Base-by-base conservation (phyloP, 2,329 filamentous ascomycete genomes). In the Colletotrichum tamarilloi region DNA sequence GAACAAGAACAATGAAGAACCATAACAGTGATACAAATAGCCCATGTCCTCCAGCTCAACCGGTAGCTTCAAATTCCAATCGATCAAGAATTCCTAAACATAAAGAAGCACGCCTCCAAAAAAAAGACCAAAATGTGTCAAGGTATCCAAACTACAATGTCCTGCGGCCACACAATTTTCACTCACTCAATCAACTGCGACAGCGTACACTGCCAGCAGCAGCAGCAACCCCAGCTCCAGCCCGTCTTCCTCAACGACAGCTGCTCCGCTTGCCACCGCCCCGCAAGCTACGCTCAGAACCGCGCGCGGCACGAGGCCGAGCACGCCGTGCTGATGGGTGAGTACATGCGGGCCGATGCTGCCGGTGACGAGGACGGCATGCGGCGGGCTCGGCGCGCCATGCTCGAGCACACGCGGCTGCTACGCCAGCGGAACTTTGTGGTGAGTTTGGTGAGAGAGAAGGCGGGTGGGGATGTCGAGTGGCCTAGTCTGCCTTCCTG, bases 221-320 rank as follows among this genome's bases (percentile, higher is more conserved):
- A 49, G 63, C 24, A 49, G 56, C 0, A 12, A 26, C 26, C 26
- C 3, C 32, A 62, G 53, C 8, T 42, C 55, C 22, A 70, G 65
- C 6, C 72, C 75, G 38, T 71, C 14, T 78, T 78, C 67, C 64
- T 84, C 56, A 71, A 79, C 55, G 82, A 83, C 74, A 82, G 80
- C n/a, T 85, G 83, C 76, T 79, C 82, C 8, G 63, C 74, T 6
- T 85, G 83, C 73, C 82, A 84, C 62, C 78, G 80, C 0, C 77
- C 77, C 1, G 77, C 78, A 57, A 70, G 69, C 24, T 75, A 74
- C 12, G 68, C 62, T 26, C 76, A 72, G 49, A 78, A 80, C 22
- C 77, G 77, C 72, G 68, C 77, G 11, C 67, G 78, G 26, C 77
- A 81, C 58, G 79, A 82, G 56, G 68, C 62, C n/a, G 72, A 78